Evolutionary conservation across 2,329 filamentous ascomycete genomes (phyloP), one percentile per base, ranked within the genome.

Genomic region (Seiridium cupressi): DNA sequence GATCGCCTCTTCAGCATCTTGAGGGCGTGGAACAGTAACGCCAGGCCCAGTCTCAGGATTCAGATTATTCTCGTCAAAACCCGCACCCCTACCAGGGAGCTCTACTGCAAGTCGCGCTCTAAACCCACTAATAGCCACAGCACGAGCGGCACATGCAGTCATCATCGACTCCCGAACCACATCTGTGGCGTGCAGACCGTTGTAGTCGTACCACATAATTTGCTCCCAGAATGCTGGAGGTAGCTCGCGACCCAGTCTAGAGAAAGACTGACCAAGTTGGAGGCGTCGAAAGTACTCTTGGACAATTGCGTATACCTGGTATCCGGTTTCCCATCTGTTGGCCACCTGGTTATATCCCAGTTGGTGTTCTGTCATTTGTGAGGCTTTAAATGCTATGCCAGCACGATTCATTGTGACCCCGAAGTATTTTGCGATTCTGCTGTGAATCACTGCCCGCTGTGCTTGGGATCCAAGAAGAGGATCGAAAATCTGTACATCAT

Each of bases 101-200:
- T 55, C 51, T 4, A 55, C 38, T 9, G 51, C 51, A 8, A 55
- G n/a, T 35, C 51, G 26, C 11, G 51, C 51, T 38, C 36, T 42
- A 38, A 40, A 55, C 7, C 18, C 38, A 9, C n/a, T 31, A 11
- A 31, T n/a, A 11, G 13, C 18, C 10, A 55, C 31, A 11, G 51
- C 51, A 7, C 51, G 35, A 8, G 18, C 26, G 1, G 51, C 51
- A 44, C 51, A 55, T 4, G n/a, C 51, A 18, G 51, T 38, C 35
- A 55, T 44, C 51, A 55, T 55, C 8, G 51, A 55, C 38, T 55
- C 51, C 9, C 51, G 51, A n/a, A 31, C n/a, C 13, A 34, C 51
- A 26, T 38, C 35, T 13, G 31, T 31, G 9, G 9, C 9, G n/a
- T 18, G 5, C 4, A 55, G 36, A 7, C 51, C 51, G 8, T 10